These are phyloP conservation scores for Pistacia atlantica DNA, from an alignment of 345 rosid genomes.

Conservation along the genomic window DNA sequence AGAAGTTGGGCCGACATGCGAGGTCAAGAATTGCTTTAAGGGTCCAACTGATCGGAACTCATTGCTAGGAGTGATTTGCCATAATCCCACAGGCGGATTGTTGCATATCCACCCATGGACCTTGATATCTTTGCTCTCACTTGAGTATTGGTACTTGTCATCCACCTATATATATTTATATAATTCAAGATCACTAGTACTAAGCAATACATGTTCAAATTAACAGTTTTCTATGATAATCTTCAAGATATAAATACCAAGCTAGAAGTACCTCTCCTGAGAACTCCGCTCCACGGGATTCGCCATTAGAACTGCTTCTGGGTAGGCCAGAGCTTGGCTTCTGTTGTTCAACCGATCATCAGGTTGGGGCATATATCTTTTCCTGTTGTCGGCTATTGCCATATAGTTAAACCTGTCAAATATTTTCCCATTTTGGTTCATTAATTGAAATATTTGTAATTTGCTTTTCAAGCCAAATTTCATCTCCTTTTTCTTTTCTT, in stretches of 20 bases:
- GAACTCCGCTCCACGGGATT: constrained; percentile 66
- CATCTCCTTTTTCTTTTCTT: too few relatives aligned
- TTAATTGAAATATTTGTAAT: background rate
- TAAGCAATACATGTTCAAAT: background rate
- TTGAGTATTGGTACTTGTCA: constrained; percentile 81
- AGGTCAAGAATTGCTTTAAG: constrained; percentile 72
- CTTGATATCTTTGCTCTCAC: constrained; percentile 56
- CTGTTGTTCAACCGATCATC: constrained; percentile 62
- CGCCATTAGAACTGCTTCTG: constrained; percentile 77
- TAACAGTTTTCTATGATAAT: background rate
- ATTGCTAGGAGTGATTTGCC: constrained; percentile 93
- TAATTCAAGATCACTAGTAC: background rate
- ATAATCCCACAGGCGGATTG: constrained; percentile 72
- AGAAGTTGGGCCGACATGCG: constrained; percentile 79
- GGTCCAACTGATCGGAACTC: constrained; percentile 93
- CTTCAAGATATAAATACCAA: background rate
- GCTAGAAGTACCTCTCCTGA: constrained; percentile 63
- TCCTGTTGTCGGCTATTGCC: constrained; percentile 76
- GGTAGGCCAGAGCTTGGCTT: constrained; percentile 67
- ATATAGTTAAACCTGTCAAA: constrained; percentile 66
- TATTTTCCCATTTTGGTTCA: too few relatives aligned
- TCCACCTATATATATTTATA: constrained; percentile 59
- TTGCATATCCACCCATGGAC: constrained; percentile 86
- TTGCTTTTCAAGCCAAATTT: too few relatives aligned
- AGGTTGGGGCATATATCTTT: constrained; percentile 81